phyloP scores from a whole-genome alignment of 345 rosid genomes.

The Dovyalis caffra region DNA sequence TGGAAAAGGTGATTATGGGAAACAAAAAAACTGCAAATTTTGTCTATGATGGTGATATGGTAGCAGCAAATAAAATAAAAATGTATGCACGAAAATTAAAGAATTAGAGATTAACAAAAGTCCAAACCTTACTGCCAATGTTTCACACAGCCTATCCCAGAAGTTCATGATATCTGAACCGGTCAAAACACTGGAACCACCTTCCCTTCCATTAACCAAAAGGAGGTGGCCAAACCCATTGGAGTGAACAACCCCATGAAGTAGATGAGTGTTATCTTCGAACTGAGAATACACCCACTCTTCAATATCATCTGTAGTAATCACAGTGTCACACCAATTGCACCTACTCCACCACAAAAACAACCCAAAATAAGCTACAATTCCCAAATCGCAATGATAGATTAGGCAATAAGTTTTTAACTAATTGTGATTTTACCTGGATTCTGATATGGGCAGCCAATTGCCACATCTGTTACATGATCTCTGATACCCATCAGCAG shows the following conservation, averaged over 20 bases:
- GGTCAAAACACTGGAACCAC: conserved; percentile 57
- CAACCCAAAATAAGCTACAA: no score
- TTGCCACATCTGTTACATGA: conserved; percentile 48
- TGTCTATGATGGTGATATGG: no score
- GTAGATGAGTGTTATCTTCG: conserved; percentile 54
- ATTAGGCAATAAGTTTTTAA: no score
- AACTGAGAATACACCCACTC: conserved; percentile 58
- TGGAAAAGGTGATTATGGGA: no score
- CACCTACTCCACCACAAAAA: conserved; percentile 24
- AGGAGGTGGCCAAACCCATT: conserved; percentile 79
- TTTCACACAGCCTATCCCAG: conserved; percentile 62
- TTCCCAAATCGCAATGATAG: not conserved
- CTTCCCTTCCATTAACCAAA: conserved; percentile 65
- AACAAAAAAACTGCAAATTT: not conserved
- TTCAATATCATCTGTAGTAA: conserved; percentile 42
- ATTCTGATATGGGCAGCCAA: conserved; percentile 37
- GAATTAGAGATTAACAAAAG: not conserved
- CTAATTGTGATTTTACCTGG: conserved; percentile 24
- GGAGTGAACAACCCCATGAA: conserved; percentile 72
- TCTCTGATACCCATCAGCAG: conserved; percentile 19
- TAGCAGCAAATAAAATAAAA: not conserved
- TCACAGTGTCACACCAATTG: conserved; percentile 47
- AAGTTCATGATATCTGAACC: conserved; percentile 68
- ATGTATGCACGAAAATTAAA: not conserved
- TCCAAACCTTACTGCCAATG: conserved; percentile 49